Evolutionary conservation across 2,329 filamentous ascomycete species (phyloP).

Genomic region (Diatrype stigma): DNA sequence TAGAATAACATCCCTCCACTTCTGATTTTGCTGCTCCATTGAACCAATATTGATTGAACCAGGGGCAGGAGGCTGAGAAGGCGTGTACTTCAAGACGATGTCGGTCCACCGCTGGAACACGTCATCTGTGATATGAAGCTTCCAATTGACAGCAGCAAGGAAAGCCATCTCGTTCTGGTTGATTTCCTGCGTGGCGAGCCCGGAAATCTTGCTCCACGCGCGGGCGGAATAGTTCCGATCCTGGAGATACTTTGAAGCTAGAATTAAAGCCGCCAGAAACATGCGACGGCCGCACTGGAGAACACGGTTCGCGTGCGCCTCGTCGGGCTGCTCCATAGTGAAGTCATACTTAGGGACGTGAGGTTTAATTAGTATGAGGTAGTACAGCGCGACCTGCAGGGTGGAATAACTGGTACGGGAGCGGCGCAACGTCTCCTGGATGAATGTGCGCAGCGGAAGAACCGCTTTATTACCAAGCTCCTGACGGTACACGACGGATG

Average conservation of each 20-base stretch:
- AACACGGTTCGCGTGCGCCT: conserved; percentile 68
- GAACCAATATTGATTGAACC: conserved; percentile 38
- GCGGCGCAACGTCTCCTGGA: conserved; percentile 91
- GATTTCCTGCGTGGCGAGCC: conserved; percentile 88
- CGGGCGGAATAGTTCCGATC: conserved; percentile 96
- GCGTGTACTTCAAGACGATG: conserved; percentile 80
- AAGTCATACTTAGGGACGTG: conserved; percentile 81
- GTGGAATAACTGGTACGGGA: conserved; percentile 98
- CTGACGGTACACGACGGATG: conserved; percentile 71
- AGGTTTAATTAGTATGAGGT: conserved; percentile 88
- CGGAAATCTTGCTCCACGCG: conserved; percentile 98
- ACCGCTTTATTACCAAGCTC: conserved; percentile 73
- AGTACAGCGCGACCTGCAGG: conserved; percentile 93
- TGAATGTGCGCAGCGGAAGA: conserved; percentile 88
- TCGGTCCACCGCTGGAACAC: conserved; percentile 93
- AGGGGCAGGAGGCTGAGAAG: conserved; percentile 55
- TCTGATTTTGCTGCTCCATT: conserved; percentile 42
- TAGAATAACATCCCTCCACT: conserved; percentile 58
- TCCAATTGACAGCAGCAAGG: conserved; percentile 85
- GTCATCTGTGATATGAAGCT: conserved; percentile 85
- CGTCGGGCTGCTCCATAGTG: conserved; percentile 77
- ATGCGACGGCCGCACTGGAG: conserved; percentile 95
- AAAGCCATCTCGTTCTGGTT: conserved; percentile 96
- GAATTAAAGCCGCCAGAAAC: conserved; percentile 91
- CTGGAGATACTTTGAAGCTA: conserved; percentile 96